phyloP scores from a whole-genome alignment of 129 eudicot genomes.

The Flaveria ramosissima region DNA sequence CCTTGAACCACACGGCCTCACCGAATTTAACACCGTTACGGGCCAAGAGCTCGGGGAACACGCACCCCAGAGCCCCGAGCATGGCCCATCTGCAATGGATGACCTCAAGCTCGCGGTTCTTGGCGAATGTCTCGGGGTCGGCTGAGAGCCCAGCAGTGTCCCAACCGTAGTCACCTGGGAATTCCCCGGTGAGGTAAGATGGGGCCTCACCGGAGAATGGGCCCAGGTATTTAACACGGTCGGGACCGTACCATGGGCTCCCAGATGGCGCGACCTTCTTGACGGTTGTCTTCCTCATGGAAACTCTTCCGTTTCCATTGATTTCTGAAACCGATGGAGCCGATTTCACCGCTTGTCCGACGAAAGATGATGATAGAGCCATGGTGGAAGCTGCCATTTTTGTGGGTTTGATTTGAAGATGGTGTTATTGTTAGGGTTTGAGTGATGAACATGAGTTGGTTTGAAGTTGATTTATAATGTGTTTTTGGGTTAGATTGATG shows the following conservation, averaged over 20 bases:
- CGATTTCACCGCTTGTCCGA: conserved; percentile 37
- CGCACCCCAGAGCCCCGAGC: conserved; percentile 54
- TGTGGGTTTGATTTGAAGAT: conserved; percentile 25
- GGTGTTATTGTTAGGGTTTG: conserved; percentile 6
- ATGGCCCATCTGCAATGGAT: conserved; percentile 61
- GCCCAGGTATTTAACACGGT: conserved; percentile 45
- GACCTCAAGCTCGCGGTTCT: conserved; percentile 50
- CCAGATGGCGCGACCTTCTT: conserved; percentile 40
- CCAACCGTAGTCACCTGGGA: conserved; percentile 49
- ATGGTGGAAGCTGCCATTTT: conserved; percentile 47
- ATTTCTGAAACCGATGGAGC: conserved; percentile 32
- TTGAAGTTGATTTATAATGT: conserved; percentile 13
- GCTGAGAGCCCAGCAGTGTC: conserved; percentile 48
- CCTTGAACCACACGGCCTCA: conserved; percentile 48
- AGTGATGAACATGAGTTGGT: conserved; percentile 31
- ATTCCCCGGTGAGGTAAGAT: conserved; percentile 43
- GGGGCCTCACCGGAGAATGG: conserved; percentile 47
- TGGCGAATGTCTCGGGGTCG: conserved; percentile 42
- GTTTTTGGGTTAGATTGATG: conserved; percentile 29
- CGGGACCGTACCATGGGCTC: conserved; percentile 51
- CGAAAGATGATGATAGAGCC: conserved; percentile 43
- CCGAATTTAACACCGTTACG: conserved; percentile 47
- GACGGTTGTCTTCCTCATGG: conserved; percentile 35
- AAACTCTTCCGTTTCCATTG: conserved; percentile 33
- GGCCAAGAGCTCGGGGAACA: conserved; percentile 45